Conservation (phyloP, 2,329 filamentous ascomycete species). For the Ascochyta lentis region DNA sequence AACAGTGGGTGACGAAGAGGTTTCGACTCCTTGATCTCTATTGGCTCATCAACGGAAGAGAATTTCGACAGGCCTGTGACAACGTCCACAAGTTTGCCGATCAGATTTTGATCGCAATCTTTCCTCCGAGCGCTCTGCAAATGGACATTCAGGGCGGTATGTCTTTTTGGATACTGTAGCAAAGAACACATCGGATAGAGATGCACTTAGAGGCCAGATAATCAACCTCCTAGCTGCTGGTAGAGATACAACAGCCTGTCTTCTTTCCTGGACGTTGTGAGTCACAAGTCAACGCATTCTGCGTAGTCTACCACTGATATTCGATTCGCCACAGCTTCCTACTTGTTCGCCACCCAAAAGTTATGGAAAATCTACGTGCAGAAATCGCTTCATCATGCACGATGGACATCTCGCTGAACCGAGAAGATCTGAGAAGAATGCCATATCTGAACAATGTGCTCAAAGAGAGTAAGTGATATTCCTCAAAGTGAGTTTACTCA, state of each 20-base stretch:
- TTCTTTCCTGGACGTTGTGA: slow-evolving; percentile 53
- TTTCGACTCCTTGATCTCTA: too few relatives aligned
- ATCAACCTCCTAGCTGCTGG: slow-evolving; percentile 83
- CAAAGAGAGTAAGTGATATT: neutral
- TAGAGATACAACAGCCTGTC: slow-evolving; percentile 81
- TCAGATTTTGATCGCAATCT: too few relatives aligned
- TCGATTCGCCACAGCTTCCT: neutral
- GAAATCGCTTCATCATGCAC: neutral
- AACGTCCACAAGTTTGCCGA: too few relatives aligned
- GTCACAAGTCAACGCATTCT: neutral
- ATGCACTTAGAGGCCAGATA: slow-evolving; percentile 46
- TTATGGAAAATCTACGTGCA: neutral
- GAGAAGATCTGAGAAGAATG: neutral
- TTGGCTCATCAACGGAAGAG: too few relatives aligned
- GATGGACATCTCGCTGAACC: neutral
- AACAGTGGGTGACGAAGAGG: too few relatives aligned
- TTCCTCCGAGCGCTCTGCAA: too few relatives aligned
- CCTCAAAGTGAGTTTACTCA: too few relatives aligned
- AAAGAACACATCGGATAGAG: too few relatives aligned
- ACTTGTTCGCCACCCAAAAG: slow-evolving; percentile 18
- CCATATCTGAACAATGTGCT: neutral
- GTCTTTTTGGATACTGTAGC: too few relatives aligned
- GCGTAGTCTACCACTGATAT: neutral
- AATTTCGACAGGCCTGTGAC: too few relatives aligned
- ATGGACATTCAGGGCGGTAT: too few relatives aligned